A percentile compares a stretch with the other conserved stretches of the same genome.
phyloP scores from a whole-genome alignment of 2,329 filamentous ascomycete genomes.

The Calonectria pteridis region DNA sequence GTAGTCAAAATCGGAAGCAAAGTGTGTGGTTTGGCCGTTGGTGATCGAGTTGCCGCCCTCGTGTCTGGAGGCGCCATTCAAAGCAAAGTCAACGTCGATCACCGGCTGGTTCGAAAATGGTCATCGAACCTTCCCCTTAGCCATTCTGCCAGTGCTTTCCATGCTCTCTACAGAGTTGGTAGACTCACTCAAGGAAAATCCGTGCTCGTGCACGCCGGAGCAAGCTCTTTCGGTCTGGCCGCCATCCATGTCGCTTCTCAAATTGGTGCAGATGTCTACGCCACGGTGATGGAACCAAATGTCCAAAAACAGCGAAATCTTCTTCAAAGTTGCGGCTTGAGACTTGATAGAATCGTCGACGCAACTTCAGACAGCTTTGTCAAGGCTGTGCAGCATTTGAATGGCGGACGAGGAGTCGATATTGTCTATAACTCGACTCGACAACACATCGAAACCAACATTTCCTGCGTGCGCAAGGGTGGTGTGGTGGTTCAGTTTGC shows the following conservation, averaged over 20 bases:
- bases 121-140: constrained; percentile 50
- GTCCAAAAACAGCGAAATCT: constrained; percentile 51
- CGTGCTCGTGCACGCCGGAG: constrained; percentile 59
- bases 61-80: constrained; percentile 51
- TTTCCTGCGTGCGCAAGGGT: constrained; percentile 51
- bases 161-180: constrained; percentile 54
- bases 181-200: constrained; percentile 43
- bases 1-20: constrained; percentile 51
- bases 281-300: constrained; percentile 51
- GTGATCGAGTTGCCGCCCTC: constrained; percentile 58
- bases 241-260: constrained; percentile 56
- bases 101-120: constrained; percentile 51
- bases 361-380: constrained; percentile 51
- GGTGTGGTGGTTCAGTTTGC: constrained; percentile 51
- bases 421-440: constrained; percentile 61
- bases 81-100: constrained; percentile 50
- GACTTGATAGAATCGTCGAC: constrained; percentile 53
- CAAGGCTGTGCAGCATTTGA: constrained; percentile 47
- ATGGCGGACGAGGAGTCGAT: constrained; percentile 52
- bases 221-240: constrained; percentile 58
- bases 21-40: constrained; percentile 48
- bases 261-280: constrained; percentile 56
- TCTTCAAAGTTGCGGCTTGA: constrained; percentile 52
- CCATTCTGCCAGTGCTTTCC: constrained; percentile 56
- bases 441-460: constrained; percentile 47